phyloP scores from a whole-genome alignment of 2,329 filamentous ascomycete species.

The Fusarium staphyleae region DNA sequence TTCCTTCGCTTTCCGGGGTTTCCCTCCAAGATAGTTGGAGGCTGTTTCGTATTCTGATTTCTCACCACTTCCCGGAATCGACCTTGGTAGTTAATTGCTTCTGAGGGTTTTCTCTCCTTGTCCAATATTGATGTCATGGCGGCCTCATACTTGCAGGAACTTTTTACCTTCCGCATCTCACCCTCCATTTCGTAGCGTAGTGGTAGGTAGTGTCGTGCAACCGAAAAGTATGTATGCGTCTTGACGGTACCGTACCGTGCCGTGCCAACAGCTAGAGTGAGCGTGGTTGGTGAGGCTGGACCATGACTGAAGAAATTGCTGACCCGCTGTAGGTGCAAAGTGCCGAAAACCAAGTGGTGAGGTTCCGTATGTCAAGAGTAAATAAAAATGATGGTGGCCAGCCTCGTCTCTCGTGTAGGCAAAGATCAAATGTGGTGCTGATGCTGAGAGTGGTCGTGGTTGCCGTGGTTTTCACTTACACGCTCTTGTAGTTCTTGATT shows the following conservation, averaged over 20 bases:
- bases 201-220: conserved; percentile 11
- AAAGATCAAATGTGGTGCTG: background rate
- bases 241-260: background rate
- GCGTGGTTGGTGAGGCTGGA: conserved; percentile 21
- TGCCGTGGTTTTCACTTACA: background rate
- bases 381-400: background rate
- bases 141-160: conserved; percentile 24
- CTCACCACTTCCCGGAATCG: background rate
- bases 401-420: background rate
- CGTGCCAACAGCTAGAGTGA: background rate
- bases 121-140: conserved; percentile 30
- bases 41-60: conserved; percentile 23
- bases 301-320: conserved; percentile 22
- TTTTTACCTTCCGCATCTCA: conserved; percentile 8
- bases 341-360: conserved; percentile 3
- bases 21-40: background rate
- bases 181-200: conserved; percentile 11
- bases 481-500: background rate
- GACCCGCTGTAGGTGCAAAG: conserved; percentile 3
- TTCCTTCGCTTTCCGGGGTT: background rate
- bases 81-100: too few relatives aligned
- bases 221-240: conserved; percentile 4
- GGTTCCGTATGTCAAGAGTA: background rate
- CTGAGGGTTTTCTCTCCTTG: background rate
- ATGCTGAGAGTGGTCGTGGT: too few relatives aligned